Base-by-base conservation (phyloP, 169 alveolate genomes). In the Eimeria falciformis region DNA sequence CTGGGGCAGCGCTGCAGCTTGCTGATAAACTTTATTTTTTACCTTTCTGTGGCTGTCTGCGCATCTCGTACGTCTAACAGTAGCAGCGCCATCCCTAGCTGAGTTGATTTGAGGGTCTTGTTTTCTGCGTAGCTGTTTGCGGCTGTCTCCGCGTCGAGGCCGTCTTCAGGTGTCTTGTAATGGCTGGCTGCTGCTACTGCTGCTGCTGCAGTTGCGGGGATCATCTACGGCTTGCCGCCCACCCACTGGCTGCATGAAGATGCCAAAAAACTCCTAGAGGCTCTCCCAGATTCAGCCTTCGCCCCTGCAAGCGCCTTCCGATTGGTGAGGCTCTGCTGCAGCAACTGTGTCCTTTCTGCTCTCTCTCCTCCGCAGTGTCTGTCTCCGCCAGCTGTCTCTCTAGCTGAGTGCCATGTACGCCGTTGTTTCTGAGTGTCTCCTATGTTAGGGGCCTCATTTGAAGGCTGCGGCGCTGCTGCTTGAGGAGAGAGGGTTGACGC, bases 1-100 rank as follows among this genome's bases (percentile, higher is more conserved):
- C 14, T 71, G 50, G 56, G 62, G 62, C 43, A 25, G n/a, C 56
- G 83, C 58, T 71, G 53, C 83, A 37, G 83, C 83, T 37, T 71
- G 62, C 43, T 18, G n/a, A 40, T 71, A 6, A 45, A 71, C 2
- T 5, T 71, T 9, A 23, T 29, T 27, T 71, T 71, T 27, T 21
- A 71, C 25, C 6, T 27, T 11, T 5, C 40, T 25, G 45, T 25
- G 21, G 25, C 62, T 14, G 50, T 66, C n/a, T n/a, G n/a, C n/a
- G n/a, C n/a, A n/a, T n/a, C n/a, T n/a, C n/a, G n/a, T n/a, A n/a
- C n/a, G n/a, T 18, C 45, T 25, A 6, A 21, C 78, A 66, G 78
- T 46, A 23, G 45, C 50, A 7, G 40, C 23, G 40, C 25, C 17
- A 18, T 66, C 18, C 50, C 78, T 66, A 66, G 78, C 46, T 66